Percentiles rank a stretch among this genome's conserved stretches.
phyloP scores from a whole-genome alignment of 306 rosid genomes.

The Canavalia ensiformis region DNA sequence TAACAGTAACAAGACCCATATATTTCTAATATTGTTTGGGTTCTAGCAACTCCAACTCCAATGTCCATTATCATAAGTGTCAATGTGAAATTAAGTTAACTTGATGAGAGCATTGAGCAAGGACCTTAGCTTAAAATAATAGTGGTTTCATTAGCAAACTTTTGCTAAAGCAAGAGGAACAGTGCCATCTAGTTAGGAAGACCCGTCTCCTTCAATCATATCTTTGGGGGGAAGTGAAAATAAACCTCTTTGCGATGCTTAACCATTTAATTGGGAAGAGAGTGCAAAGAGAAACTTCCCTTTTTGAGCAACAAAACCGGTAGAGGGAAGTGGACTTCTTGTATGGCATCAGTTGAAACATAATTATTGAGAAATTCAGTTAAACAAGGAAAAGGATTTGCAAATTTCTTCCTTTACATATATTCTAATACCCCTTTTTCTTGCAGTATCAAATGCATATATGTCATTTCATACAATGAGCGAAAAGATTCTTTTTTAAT shows the following conservation, averaged over 20 bases:
- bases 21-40: slow-evolving; percentile 3
- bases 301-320: neutral
- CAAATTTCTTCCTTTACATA: slow-evolving; percentile 4
- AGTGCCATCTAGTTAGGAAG: neutral
- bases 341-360: neutral
- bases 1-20: neutral
- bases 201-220: neutral
- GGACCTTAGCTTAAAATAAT: neutral
- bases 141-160: neutral
- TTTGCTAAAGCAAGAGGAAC: neutral
- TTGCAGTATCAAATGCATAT: neutral
- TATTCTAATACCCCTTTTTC: neutral
- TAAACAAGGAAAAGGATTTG: slow-evolving; percentile 1
- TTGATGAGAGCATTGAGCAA: neutral
- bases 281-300: neutral
- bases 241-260: neutral
- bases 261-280: neutral
- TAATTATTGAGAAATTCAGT: slow-evolving; percentile 7
- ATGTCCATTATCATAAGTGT: neutral
- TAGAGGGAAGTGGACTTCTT: neutral
- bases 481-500: slow-evolving; percentile 35
- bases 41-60: neutral
- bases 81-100: neutral
- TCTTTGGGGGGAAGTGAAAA: neutral
- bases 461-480: neutral